A percentile compares a stretch with the other conserved stretches of the same genome.
phyloP scores from a whole-genome alignment of 2,329 filamentous ascomycete species.

The Trichoderma asperellum region DNA sequence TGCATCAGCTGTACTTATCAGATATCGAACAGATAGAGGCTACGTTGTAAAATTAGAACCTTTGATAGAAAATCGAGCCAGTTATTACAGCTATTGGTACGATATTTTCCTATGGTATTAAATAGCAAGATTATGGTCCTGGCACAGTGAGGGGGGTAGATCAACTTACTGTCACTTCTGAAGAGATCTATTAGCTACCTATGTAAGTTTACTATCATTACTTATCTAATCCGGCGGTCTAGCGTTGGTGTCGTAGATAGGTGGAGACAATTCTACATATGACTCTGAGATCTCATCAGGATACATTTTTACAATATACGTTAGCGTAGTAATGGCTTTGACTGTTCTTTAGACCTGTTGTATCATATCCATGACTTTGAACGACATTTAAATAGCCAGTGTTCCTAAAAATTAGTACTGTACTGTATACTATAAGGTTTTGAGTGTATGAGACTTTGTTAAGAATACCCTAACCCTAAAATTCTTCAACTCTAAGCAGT shows the following conservation, averaged over 20 bases:
- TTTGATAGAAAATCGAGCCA: background rate
- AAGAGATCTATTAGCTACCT: background rate
- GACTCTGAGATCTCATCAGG: background rate
- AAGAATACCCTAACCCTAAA: background rate
- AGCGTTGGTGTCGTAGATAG: background rate
- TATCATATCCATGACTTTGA: background rate
- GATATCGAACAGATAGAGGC: constrained; percentile 23
- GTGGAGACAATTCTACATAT: background rate
- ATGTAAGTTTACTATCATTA: background rate
- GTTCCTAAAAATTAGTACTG: background rate
- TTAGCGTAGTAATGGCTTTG: background rate
- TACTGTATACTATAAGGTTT: background rate
- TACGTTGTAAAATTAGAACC: background rate
- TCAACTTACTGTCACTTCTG: background rate
- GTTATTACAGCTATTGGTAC: background rate
- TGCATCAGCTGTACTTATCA: constrained; percentile 18
- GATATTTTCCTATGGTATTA: background rate
- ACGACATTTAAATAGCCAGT: background rate
- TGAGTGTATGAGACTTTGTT: background rate
- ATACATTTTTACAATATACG: background rate
- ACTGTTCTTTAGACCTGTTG: background rate
- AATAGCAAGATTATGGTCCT: background rate
- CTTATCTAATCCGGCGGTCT: background rate
- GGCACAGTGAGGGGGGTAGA: background rate
- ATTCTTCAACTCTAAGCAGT: background rate